Evolutionary conservation across 306 rosid genomes (phyloP).

Genomic region (Dalbergia oliveri): DNA sequence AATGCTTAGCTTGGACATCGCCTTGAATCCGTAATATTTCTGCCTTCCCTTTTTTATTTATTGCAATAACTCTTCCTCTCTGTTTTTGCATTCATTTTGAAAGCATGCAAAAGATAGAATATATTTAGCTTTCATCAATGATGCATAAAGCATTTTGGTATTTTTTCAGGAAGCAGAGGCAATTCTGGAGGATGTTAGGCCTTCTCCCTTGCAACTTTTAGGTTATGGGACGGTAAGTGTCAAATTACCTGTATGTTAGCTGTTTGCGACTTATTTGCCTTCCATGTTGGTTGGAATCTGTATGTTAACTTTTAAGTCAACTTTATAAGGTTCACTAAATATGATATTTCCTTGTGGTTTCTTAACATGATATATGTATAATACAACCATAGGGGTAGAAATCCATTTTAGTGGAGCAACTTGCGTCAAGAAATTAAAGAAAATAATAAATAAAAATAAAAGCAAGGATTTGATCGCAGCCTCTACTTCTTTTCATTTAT

Average conservation of each 20-base stretch:
- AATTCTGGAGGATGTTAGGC: conserved; percentile 76
- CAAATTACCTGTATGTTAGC: conserved; percentile 39
- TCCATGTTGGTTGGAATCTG: conserved; percentile 42
- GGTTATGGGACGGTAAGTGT: conserved; percentile 83
- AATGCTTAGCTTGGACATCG: background rate
- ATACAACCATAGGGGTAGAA: conserved; percentile 19
- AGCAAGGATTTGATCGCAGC: conserved; percentile 6
- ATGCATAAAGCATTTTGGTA: conserved; percentile 38
- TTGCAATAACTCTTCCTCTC: background rate
- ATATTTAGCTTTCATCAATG: conserved; percentile 4
- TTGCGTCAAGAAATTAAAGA: background rate
- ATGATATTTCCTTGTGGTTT: background rate
- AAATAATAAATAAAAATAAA: background rate
- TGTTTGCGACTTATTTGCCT: conserved; percentile 30
- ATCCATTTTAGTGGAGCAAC: conserved; percentile 23
- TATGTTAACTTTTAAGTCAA: background rate
- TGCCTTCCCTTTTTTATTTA: conserved; percentile 7
- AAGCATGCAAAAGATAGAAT: conserved; percentile 13
- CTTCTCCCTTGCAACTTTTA: conserved; percentile 72
- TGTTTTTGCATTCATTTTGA: conserved; percentile 17
- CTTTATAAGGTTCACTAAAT: conserved; percentile 13
- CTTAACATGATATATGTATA: conserved; percentile 13
- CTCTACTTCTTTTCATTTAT: conserved; percentile 25
- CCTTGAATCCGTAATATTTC: conserved; percentile 11
- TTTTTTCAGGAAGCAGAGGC: conserved; percentile 93